Percentiles rank a stretch among this genome's conserved stretches.
Evolutionary conservation across 78 protist species (phyloP).

Genomic region (Dictyostelium purpureum): DNA sequence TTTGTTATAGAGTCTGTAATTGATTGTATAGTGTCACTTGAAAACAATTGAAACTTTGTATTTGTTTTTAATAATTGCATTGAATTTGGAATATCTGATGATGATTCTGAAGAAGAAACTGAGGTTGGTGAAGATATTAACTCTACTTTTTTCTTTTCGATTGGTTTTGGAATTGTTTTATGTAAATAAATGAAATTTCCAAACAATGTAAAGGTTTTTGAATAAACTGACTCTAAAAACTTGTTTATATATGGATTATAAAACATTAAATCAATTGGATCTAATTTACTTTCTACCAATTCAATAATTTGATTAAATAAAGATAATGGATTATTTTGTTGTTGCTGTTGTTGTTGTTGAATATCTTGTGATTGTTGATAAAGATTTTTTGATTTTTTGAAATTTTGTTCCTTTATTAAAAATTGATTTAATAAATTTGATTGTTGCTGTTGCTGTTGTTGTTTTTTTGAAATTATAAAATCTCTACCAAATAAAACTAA

Average conservation of each 20-base stretch:
- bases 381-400: not conserved
- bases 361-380: not conserved
- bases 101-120: not conserved
- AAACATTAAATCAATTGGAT: conserved; percentile 48
- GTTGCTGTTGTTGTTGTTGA: not conserved
- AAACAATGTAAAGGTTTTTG: conserved; percentile 36
- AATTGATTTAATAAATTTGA: not conserved
- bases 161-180: conserved; percentile 28
- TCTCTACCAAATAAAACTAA: conserved; percentile 44
- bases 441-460: not conserved
- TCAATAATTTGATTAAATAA: conserved; percentile 4
- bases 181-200: conserved; percentile 46
- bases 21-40: not conserved
- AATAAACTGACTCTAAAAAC: conserved; percentile 34
- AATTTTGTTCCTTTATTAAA: conserved; percentile 39
- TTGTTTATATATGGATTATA: conserved; percentile 13
- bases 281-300: conserved; percentile 37
- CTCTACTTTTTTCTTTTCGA: conserved; percentile 6
- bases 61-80: conserved; percentile 23
- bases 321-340: not conserved
- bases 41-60: conserved; percentile 29
- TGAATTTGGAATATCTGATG: conserved; percentile 1
- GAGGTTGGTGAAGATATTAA: not conserved
- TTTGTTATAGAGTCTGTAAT: not conserved
- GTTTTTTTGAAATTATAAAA: not conserved